phyloP scores from a whole-genome alignment of 169 alveolate genomes.

The Plasmodium coatneyi region DNA sequence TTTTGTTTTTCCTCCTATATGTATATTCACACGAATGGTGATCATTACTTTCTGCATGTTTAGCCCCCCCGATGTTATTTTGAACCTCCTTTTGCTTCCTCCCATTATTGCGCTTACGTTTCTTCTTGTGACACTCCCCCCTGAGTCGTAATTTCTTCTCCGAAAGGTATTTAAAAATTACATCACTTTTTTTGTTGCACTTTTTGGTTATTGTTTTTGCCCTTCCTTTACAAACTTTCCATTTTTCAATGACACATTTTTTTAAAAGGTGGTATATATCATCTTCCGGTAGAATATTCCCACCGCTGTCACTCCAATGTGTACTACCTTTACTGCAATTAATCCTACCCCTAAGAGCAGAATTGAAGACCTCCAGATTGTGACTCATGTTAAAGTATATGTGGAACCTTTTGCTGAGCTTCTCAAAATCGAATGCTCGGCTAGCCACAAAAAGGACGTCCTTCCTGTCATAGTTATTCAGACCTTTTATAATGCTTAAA shows the following conservation, averaged over 20 bases:
- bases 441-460: constrained; percentile 52
- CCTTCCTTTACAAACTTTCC: constrained; percentile 20
- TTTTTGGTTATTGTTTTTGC: background rate
- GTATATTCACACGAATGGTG: background rate
- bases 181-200: background rate
- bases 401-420: constrained; percentile 38
- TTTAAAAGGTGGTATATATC: constrained; percentile 22
- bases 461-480: constrained; percentile 46
- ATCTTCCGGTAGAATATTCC: background rate
- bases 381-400: constrained; percentile 56
- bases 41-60: background rate
- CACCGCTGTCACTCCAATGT: background rate
- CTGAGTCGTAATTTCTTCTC: background rate
- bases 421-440: constrained; percentile 63
- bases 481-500: constrained; percentile 24
- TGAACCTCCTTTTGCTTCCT: background rate
- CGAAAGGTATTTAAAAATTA: constrained; percentile 47
- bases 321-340: background rate
- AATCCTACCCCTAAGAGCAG: background rate
- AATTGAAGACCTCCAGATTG: constrained; percentile 23
- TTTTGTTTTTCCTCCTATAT: background rate
- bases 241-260: constrained; percentile 22
- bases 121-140: background rate
- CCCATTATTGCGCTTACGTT: background rate
- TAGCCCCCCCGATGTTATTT: background rate